A percentile compares a stretch with the other conserved stretches of the same genome.
These are phyloP conservation scores for Salvia miltiorrhiza DNA, from an alignment of 257 asterid species.

Conservation along the genomic window DNA sequence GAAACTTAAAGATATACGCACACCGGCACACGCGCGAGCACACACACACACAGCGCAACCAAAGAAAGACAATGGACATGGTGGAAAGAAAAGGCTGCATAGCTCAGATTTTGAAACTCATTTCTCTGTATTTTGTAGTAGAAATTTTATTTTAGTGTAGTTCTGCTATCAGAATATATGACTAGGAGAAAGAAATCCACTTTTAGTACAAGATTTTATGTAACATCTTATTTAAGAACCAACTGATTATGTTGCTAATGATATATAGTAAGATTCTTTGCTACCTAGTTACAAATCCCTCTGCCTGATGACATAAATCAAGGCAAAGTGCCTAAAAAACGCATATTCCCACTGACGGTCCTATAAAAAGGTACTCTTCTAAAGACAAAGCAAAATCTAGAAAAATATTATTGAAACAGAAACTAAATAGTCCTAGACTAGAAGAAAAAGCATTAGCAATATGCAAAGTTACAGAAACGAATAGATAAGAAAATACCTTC, in stretches of 20 bases:
- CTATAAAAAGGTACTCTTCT: neutral
- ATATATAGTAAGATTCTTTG: neutral
- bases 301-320: neutral
- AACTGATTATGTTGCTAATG: neutral
- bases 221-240: neutral
- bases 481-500: constrained; percentile 54
- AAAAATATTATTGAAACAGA: neutral
- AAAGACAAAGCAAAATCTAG: neutral
- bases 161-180: neutral
- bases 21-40: too few relatives aligned
- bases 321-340: neutral
- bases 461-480: neutral
- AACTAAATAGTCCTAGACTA: neutral
- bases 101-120: neutral
- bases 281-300: neutral
- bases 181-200: too few relatives aligned
- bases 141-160: neutral
- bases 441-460: neutral
- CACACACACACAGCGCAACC: neutral
- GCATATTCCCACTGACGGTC: neutral
- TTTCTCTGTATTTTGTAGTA: neutral
- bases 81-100: neutral
- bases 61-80: neutral
- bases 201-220: neutral
- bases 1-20: neutral